Evolutionary conservation across 345 rosid genomes (phyloP).

Genomic region (Hibiscus mutabilis): DNA sequence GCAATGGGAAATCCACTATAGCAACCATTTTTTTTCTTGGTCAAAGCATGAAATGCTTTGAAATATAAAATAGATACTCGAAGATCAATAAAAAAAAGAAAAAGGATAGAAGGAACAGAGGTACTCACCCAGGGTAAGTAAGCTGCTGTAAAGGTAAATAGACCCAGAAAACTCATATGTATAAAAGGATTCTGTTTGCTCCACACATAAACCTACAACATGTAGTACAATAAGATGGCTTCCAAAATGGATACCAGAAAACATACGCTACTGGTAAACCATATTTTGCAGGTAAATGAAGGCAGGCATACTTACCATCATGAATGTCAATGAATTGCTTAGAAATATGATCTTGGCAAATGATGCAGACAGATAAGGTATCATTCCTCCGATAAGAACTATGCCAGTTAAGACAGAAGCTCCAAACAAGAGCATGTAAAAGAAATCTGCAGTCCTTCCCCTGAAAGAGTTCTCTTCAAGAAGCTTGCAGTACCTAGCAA

Average conservation of each 20-base stretch:
- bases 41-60: neutral
- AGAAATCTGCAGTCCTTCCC: conserved; percentile 97
- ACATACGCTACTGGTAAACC: conserved; percentile 5
- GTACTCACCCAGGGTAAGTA: conserved; percentile 91
- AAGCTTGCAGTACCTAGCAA: conserved; percentile 95
- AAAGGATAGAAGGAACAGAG: neutral
- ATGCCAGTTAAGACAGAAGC: conserved; percentile 78
- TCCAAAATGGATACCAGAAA: neutral
- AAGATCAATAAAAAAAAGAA: neutral
- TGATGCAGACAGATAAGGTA: conserved; percentile 83
- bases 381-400: conserved; percentile 88
- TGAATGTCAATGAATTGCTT: conserved; percentile 97
- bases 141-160: conserved; percentile 92
- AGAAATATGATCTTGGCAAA: conserved; percentile 92
- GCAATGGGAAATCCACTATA: neutral
- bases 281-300: neutral
- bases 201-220: conserved; percentile 96
- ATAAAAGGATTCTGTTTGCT: conserved; percentile 96
- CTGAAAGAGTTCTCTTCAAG: conserved; percentile 97
- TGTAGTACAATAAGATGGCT: neutral
- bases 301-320: conserved; percentile 78
- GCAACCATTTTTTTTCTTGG: neutral
- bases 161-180: conserved; percentile 97
- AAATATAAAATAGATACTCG: neutral
- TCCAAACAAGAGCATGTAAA: conserved; percentile 96